phyloP scores from a whole-genome alignment of 2,329 filamentous ascomycete genomes.

The Ceratocystis alfenasii region DNA sequence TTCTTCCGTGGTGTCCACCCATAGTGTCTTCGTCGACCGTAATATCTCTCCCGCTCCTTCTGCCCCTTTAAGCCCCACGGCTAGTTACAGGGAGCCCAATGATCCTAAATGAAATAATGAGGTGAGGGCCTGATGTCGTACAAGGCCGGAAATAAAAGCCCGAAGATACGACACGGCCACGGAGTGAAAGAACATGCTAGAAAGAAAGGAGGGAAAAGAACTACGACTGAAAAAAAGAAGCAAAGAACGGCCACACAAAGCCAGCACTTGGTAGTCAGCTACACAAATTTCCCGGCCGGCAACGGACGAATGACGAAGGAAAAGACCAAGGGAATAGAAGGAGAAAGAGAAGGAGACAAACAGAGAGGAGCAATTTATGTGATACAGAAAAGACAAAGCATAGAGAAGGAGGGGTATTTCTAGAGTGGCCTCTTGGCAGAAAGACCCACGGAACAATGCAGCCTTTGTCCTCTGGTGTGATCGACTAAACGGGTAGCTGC shows the following conservation, averaged over 20 bases:
- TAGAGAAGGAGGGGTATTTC: background rate
- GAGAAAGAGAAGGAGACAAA: no score
- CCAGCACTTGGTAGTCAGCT: background rate
- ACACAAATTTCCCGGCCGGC: background rate
- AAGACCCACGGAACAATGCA: background rate
- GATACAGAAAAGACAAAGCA: no score
- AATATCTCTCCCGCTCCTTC: background rate
- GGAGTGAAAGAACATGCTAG: background rate
- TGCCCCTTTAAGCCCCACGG: background rate
- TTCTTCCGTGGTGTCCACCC: background rate
- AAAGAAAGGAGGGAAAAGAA: background rate
- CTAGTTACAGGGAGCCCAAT: background rate
- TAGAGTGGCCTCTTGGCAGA: background rate
- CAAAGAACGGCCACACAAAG: background rate
- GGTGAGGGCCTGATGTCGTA: background rate
- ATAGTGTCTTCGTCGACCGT: background rate
- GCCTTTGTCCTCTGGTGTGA: background rate
- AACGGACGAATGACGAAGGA: background rate
- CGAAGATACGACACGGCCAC: background rate
- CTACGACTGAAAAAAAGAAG: background rate
- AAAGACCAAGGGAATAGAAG: background rate
- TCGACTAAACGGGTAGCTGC: background rate
- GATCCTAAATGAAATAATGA: background rate
- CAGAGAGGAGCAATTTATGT: no score
- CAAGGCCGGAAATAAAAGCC: background rate